Percentiles rank a stretch among this genome's conserved stretches.
phyloP scores from a whole-genome alignment of 139 green algal species.

The Chlorella sp. region DNA sequence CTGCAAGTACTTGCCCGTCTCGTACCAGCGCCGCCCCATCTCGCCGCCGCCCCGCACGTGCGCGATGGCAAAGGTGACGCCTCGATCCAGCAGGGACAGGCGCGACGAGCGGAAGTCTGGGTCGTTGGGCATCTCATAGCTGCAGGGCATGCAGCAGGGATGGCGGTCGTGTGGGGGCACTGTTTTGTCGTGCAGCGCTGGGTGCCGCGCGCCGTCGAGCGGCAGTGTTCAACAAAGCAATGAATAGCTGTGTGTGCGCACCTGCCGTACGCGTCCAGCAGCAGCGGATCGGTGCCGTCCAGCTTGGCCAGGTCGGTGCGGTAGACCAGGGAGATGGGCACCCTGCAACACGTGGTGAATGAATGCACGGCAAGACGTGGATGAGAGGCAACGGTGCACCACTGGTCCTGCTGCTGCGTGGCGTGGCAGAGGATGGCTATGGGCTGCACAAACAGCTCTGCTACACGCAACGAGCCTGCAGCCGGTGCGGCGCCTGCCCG shows the following conservation, averaged over 20 bases:
- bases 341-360: no score
- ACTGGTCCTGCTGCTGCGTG: no score
- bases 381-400: no score
- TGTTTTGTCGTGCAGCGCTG: no score
- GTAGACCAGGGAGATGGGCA: conserved; percentile 82
- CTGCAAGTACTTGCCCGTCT: conserved; percentile 78
- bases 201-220: no score
- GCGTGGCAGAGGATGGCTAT: no score
- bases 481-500: no score
- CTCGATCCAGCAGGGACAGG: conserved; percentile 82
- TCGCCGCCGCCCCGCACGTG: conserved; percentile 87
- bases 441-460: no score
- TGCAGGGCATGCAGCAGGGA: conserved; percentile 19
- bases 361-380: no score
- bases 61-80: conserved; percentile 82
- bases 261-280: conserved; percentile 63
- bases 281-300: conserved; percentile 75
- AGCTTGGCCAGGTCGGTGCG: conserved; percentile 68
- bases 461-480: no score
- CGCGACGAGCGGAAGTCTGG: conserved; percentile 58
- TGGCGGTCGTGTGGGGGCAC: no score
- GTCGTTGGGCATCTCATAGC: conserved; percentile 76
- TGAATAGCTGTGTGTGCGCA: not conserved
- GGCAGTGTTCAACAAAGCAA: no score
- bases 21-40: conserved; percentile 85